A percentile compares a stretch with the other conserved stretches of the same genome.
Evolutionary conservation across 2,329 filamentous ascomycete genomes (phyloP).

Genomic region (Colletotrichum theobromicola): DNA sequence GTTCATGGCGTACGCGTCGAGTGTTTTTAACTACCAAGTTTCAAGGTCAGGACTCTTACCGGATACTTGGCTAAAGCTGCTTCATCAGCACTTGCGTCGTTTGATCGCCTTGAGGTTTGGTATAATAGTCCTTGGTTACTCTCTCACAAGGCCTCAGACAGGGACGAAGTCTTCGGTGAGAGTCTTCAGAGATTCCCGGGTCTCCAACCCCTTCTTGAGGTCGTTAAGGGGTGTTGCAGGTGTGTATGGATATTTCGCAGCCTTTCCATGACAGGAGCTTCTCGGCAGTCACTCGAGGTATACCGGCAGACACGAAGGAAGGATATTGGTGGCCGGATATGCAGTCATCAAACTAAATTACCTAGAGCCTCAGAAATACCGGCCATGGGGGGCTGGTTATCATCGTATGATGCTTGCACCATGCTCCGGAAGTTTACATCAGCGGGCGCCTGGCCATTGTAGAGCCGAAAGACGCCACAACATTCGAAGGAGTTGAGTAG

Average conservation of each 20-base stretch:
- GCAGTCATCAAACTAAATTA: not conserved
- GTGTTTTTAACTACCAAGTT: not conserved
- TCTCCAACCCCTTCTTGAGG: no score
- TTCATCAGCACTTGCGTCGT: no score
- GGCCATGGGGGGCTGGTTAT: not conserved
- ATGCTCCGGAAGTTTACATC: not conserved
- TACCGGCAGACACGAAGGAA: rapidly evolving
- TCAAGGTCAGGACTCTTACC: no score
- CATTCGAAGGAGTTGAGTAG: not conserved
- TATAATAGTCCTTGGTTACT: not conserved
- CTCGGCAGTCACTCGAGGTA: not conserved
- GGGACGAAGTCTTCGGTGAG: no score
- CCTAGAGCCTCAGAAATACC: not conserved
- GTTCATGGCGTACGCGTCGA: not conserved
- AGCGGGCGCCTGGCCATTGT: not conserved
- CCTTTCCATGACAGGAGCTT: not conserved
- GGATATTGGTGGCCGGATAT: not conserved
- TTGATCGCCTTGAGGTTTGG: not conserved
- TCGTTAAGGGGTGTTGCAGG: not conserved
- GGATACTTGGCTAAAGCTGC: no score
- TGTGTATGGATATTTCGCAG: not conserved
- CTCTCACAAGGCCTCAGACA: not conserved
- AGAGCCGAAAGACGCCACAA: not conserved
- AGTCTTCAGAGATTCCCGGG: no score
- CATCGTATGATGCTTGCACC: not conserved